Evolutionary conservation across 192 early-diverging fungal species (phyloP), one percentile per base, ranked within the genome.

Genomic region (Linnemannia exigua): DNA sequence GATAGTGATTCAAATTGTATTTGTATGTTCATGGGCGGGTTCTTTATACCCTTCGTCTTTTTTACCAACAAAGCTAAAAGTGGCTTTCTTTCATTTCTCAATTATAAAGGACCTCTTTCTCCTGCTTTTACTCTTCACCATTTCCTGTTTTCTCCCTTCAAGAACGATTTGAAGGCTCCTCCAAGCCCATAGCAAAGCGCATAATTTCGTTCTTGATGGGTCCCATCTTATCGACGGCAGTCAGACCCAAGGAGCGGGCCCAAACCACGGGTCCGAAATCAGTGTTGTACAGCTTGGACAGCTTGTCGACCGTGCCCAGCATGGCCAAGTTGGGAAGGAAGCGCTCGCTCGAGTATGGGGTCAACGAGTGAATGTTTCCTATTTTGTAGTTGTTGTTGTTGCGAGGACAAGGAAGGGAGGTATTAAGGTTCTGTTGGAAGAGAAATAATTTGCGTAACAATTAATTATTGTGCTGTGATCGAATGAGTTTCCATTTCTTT

Each of bases 261-360:
- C 90, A 91, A 12, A 93, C 94, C 33, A 96, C 79, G 1, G 93
- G 92, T 1, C 76, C 86, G 46, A 88, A 87, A 37, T 93, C 93
- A 0, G 94, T 93, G 19, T 92, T 85, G 89, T 97, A 99, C 71
- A 97, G 72, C 44, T 92, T 91, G 70, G 95, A 95, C 22, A 97
- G 78, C 79, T 94, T 93, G 88, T 99, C 97, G 9, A 95, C 91
- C 5, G 94, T 92, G 14, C 94, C 92, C 75, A 98, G 88, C 97
- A 98, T 98, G 20, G 93, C 94, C 46, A 97, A 80, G 81, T 96
- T 97, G 8, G 93, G 92, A 19, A 92, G 68, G 77, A 96, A 98
- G n/a, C 98, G 92, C 72, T 95, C 92, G 16, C 90, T 88, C n/a
- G 95, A 92, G 87, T 99, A 99, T 15, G 92, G 81, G 41, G 91